Evolutionary conservation across 1,284 basidiomycete genomes (phyloP), one percentile per base, ranked within the genome.

Genomic region (Irpex rosettiformis): DNA sequence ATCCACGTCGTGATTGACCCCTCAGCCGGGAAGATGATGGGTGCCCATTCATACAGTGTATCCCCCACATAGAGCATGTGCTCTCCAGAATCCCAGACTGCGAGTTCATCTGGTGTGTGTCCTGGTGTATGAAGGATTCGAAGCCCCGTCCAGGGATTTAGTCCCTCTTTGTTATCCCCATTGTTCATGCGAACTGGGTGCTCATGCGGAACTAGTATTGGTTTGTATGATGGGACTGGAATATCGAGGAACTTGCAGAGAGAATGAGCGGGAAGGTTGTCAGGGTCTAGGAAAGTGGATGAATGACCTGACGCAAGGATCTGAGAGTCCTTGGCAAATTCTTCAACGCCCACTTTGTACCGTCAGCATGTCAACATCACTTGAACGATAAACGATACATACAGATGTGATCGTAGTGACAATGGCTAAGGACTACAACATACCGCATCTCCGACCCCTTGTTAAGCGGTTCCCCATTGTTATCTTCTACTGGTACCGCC

Each of bases 341-440:
- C 74, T 62, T 83, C 79, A 25, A 77, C 68, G 1, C 75, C 82
- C 52, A 82, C 80, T 82, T 52, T 11, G 27, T 27, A 49, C 3
- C 4, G 18, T 24, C 3, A 47, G 18, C 22, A 47, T 18, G 18
- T 10, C 13, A 24, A 3, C 43, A 21, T 16, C 4, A 10, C 10
- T 47, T 11, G 22, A 33, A 45, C 29, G 3, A 2, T 1, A 45
- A 1, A n/a, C 13, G 40, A 22, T 42, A 69, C 79, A 58, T 68
- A 83, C 81, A 69, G 45, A 84, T 84, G 63, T 83, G 82, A 63
- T 84, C 82, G 61, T 82, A 82, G 60, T 83, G 82, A 58, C 80
- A 83, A 66, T 84, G 82, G 22, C 75, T 82, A 47, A 76, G 70
- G 13, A 78, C 77, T 5, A 83, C 74, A 24, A 79, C 64, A 60